Conservation (phyloP, 352 stramenopile species). For the Globisporangium abappressorium region DNA sequence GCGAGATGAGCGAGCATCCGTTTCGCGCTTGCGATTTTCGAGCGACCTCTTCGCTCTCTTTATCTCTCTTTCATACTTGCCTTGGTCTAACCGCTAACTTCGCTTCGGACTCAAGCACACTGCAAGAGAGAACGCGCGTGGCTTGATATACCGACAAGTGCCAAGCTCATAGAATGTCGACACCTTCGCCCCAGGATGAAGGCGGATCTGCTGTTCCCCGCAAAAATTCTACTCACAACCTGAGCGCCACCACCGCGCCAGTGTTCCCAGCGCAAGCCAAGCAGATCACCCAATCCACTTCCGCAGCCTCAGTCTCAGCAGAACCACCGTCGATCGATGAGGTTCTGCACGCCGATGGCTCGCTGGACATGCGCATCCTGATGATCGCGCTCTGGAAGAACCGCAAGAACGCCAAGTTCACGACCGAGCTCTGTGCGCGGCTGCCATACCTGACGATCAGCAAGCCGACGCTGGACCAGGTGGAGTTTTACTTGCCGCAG, state of each 20-base stretch:
- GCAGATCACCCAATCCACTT: background rate
- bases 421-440: conserved; percentile 52
- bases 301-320: background rate
- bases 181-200: background rate
- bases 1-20: background rate
- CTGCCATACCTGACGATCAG: conserved; percentile 50
- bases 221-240: background rate
- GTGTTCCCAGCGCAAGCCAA: conserved; percentile 11
- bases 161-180: background rate
- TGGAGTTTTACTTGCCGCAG: conserved; percentile 80
- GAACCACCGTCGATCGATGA: conserved; percentile 20
- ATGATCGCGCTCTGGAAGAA: conserved; percentile 80
- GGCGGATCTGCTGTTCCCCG: background rate
- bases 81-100: too few species aligned
- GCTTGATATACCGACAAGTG: background rate
- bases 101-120: background rate
- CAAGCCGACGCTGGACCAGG: conserved; percentile 59
- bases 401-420: conserved; percentile 58
- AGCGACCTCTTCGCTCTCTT: background rate
- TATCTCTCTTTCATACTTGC: background rate
- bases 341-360: conserved; percentile 42
- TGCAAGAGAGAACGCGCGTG: background rate
- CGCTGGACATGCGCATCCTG: conserved; percentile 61
- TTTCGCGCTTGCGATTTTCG: background rate
- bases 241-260: background rate